These are phyloP conservation scores for Mucor circinelloides DNA, from an alignment of 371 early-diverging fungal genomes.

Conservation along the genomic window DNA sequence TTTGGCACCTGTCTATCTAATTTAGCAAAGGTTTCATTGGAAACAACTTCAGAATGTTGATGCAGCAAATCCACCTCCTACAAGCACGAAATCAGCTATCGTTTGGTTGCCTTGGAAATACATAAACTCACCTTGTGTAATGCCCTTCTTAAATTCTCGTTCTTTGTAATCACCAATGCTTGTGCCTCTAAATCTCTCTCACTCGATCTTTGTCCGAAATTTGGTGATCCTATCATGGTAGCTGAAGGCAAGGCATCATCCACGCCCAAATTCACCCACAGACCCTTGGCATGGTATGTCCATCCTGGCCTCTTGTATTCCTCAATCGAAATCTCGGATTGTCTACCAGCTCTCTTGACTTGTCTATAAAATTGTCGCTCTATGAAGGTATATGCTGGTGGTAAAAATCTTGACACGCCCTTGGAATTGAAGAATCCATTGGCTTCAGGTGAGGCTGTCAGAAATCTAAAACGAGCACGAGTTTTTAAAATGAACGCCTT, in stretches of 20 bases:
- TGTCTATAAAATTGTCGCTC: conserved; percentile 63
- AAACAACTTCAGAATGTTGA: conserved; percentile 39
- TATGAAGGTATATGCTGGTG: conserved; percentile 88
- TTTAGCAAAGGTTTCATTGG: conserved; percentile 38
- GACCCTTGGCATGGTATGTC: conserved; percentile 91
- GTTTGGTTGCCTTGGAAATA: not conserved
- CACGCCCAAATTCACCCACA: conserved; percentile 55
- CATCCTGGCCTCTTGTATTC: conserved; percentile 82
- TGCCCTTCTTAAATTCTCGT: conserved; percentile 53
- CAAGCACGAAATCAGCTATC: not conserved
- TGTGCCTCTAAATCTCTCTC: conserved; percentile 91
- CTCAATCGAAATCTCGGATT: conserved; percentile 57
- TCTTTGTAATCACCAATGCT: conserved; percentile 69
- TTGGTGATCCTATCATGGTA: conserved; percentile 91
- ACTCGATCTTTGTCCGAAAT: conserved; percentile 90
- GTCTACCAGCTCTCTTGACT: conserved; percentile 38
- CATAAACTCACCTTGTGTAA: conserved; percentile 58
- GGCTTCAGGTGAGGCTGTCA: conserved; percentile 91
- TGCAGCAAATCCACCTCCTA: conserved; percentile 53
- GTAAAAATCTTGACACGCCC: conserved; percentile 87
- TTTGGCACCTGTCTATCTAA: conserved; percentile 49
- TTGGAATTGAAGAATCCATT: conserved; percentile 91
- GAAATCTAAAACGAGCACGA: conserved; percentile 62
- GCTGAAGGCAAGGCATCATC: conserved; percentile 51
- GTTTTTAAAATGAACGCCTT: conserved; percentile 63